Base-by-base conservation (phyloP, 805 yeast genomes). In the Geotrichum ghanense region DNA sequence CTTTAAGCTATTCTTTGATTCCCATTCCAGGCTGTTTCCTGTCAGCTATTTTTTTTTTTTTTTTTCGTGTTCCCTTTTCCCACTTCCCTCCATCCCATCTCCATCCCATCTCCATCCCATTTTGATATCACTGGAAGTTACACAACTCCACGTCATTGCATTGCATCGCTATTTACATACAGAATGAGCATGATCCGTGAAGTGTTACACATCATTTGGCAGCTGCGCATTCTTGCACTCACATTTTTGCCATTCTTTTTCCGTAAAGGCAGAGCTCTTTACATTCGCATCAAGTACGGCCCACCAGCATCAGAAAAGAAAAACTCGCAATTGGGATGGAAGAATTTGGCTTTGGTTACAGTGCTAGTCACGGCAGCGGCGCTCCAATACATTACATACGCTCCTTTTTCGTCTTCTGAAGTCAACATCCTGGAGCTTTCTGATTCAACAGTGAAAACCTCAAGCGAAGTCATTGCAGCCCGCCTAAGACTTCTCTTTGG, bases 401-500 rank as follows among this genome's bases (percentile, higher is more conserved):
- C 37, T 31, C 37, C 37, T 31, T 31, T 16, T 16, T 9, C 37
- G 16, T 9, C 14, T 6, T 19, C 37, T 5, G 16, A 19, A n/a
- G 14, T 31, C 17, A 56, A 56, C 24, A 47, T 56, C 7, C 35
- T 54, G 7, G 35, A 41, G 7, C 35, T 41, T 19, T 51, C 55
- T 3, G 49, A 49, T 10, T 45, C 52, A 3, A 43, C 53, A 17
- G 34, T 53, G 17, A 50, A 51, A 31, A 54, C 59, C 4, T 26
- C 53, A 0, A 49, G 44, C n/a, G 48, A 47, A 22, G 52, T 52
- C n/a, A 43, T 55, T 17, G 50, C 42, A 35, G 23, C 41, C 2
- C 45, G 56, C 22, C 42, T 50, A 43, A 22, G 34, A 27, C 41
- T 37, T 35, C 16, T 49, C 12, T 31, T 31, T 31, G 37, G 37